These are phyloP conservation scores for Diplodia mutila DNA, from an alignment of 2,329 filamentous ascomycete genomes.

Conservation along the genomic window DNA sequence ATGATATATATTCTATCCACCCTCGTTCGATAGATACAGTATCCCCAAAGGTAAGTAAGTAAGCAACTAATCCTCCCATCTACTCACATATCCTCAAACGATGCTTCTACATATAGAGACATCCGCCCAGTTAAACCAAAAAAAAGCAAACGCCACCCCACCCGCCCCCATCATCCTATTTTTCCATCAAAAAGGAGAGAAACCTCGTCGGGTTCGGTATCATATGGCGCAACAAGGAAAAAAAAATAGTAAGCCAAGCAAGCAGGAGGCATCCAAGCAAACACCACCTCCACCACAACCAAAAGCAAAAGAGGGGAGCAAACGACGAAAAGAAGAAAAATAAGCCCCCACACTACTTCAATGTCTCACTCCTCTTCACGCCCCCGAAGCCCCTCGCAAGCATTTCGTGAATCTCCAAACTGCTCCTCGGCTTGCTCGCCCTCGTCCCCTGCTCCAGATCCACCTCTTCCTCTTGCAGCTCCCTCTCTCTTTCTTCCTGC, in stretches of 20 bases:
- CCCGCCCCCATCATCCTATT: neutral
- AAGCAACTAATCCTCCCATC: neutral
- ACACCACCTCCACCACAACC: neutral
- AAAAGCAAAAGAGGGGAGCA: too few relatives aligned
- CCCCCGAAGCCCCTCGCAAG: conserved; percentile 20
- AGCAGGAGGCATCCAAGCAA: neutral
- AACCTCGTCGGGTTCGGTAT: conserved; percentile 15
- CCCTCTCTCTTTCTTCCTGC: neutral
- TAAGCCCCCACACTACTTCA: neutral
- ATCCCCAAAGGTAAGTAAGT: neutral
- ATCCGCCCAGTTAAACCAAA: neutral
- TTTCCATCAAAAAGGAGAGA: conserved; percentile 9
- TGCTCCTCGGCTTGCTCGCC: neutral
- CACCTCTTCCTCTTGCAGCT: neutral
- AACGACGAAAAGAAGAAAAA: too few relatives aligned
- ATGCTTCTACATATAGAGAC: neutral
- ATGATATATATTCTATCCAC: neutral
- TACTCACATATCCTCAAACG: neutral
- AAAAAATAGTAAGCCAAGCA: neutral
- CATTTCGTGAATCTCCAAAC: conserved; percentile 27
- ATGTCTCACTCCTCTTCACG: conserved; percentile 23
- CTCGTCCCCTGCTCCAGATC: neutral
- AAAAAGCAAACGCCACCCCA: neutral
- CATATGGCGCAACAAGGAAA: neutral
- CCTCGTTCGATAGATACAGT: neutral